Percentiles rank a stretch among this genome's conserved stretches.
Conservation (phyloP, 495 filamentous ascomycete species). For the Delitschia confertaspora region DNA sequence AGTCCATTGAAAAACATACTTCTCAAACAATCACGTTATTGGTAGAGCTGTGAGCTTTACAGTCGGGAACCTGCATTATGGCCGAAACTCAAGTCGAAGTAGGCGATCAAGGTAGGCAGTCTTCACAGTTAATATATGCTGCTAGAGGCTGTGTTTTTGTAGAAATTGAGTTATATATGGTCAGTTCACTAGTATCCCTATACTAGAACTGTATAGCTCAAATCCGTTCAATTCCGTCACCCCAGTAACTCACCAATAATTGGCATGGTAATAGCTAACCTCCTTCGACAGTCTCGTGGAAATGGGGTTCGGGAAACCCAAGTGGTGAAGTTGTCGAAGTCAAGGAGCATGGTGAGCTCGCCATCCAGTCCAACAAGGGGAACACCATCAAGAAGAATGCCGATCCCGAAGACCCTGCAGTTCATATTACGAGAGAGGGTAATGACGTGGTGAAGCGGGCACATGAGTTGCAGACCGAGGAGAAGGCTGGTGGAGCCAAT, state of each 20-base stretch:
- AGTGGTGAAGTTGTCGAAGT: slow-evolving; percentile 51
- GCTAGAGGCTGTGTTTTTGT: too few relatives aligned
- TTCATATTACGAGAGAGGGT: slow-evolving; percentile 46
- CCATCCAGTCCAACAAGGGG: slow-evolving; percentile 50
- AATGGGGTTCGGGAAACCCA: slow-evolving; percentile 45
- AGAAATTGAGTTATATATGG: too few relatives aligned
- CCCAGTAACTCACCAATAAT: neutral
- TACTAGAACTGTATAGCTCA: too few relatives aligned
- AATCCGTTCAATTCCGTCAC: neutral
- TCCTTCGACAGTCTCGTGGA: slow-evolving; percentile 46
- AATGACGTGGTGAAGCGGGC: slow-evolving; percentile 58
- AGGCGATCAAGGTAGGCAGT: slow-evolving; percentile 39
- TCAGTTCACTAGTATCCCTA: too few relatives aligned
- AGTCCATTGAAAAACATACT: too few relatives aligned
- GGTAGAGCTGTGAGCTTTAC: neutral
- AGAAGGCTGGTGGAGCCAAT: slow-evolving; percentile 25
- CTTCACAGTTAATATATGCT: slow-evolving; percentile 1
- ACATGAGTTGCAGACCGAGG: slow-evolving; percentile 40
- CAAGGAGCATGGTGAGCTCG: slow-evolving; percentile 47
- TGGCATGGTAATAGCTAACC: slow-evolving; percentile 3
- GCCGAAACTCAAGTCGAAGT: slow-evolving; percentile 36
- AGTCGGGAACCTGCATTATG: slow-evolving; percentile 26
- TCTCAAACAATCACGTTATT: slow-evolving; percentile 17
- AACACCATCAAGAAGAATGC: slow-evolving; percentile 56
- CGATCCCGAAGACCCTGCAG: slow-evolving; percentile 48